Evolutionary conservation across 2,329 filamentous ascomycete species (phyloP), one percentile per base, ranked within the genome.

Genomic region (Penicillium aurantiogriseum): DNA sequence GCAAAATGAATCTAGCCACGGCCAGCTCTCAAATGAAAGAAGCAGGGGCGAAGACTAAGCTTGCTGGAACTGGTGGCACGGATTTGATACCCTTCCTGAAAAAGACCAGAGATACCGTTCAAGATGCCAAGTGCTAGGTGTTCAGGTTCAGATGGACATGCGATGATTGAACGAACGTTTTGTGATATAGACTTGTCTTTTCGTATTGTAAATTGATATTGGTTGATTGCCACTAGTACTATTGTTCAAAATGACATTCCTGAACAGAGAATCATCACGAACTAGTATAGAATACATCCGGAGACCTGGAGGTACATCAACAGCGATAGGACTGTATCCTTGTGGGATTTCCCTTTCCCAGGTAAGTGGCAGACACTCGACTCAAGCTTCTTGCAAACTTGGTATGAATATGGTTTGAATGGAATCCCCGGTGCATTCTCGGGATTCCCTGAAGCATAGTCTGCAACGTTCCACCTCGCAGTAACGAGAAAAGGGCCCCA

Each of bases 71-170:
- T 0, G 81, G 80, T n/a, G 81, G 80, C 0, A 83, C 81, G 0
- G 78, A 75, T 57, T 64, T 83, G 58, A 81, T 83, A 53, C 80
- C 81, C 0, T 84, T 84, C 58, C 62, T 84, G 56, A 80, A 79
- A 58, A 76, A 79, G 48, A 81, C 80, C 6, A 72, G 81, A 54
- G 80, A 83, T 60, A 78, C 81, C 59, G 83, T 81, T 3, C 77
- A 72, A 48, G 74, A 74, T 57, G 71, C 78, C 9, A 73, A 72
- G 27, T 67, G 65, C 40, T 74, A 57, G 38, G 45, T 63, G 65
- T 44, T 67, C 13, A 27, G 6, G 65, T 44, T 67, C 13, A 27
- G 6, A 35, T 35, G 35, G 21, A 31, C 13, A 3, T 33, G 17
- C 21, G 29, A 57, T 36, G 49, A 53, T 33, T 53, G 15, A 42